A percentile compares a stretch with the other conserved stretches of the same genome.
These are phyloP conservation scores for Solanum verrucosum DNA, from an alignment of 257 asterid genomes.

Conservation along the genomic window DNA sequence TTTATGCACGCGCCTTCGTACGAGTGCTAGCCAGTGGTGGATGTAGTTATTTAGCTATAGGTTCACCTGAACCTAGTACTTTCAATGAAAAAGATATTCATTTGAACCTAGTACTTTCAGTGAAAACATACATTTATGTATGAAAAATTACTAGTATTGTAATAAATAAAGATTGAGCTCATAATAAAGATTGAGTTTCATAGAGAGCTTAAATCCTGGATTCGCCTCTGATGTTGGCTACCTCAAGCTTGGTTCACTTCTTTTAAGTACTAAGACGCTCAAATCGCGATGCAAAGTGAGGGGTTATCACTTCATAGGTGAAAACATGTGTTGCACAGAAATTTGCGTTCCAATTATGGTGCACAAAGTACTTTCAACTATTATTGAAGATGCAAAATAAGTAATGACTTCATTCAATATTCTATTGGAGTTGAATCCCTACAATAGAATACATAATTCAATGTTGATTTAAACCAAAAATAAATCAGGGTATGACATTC, in stretches of 20 bases:
- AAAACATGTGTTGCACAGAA: not conserved
- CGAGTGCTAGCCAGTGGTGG: not conserved
- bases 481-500: not conserved
- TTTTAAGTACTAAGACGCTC: no score
- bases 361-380: not conserved
- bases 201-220: not conserved
- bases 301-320: not conserved
- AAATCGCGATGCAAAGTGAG: not conserved
- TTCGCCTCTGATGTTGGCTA: not conserved
- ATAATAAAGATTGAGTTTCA: not conserved
- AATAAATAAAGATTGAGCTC: not conserved
- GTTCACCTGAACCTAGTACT: not conserved
- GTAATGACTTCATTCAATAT: not conserved
- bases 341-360: not conserved
- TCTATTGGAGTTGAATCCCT: not conserved
- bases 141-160: no score
- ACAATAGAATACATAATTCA: not conserved
- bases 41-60: not conserved
- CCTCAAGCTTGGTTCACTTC: no score
- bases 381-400: not conserved
- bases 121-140: not conserved
- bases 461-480: not conserved
- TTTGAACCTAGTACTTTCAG: not conserved
- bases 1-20: not conserved
- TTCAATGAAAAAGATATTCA: no score